phyloP scores from a whole-genome alignment of 805 yeast species.

The Torulaspora microellipsoides region DNA sequence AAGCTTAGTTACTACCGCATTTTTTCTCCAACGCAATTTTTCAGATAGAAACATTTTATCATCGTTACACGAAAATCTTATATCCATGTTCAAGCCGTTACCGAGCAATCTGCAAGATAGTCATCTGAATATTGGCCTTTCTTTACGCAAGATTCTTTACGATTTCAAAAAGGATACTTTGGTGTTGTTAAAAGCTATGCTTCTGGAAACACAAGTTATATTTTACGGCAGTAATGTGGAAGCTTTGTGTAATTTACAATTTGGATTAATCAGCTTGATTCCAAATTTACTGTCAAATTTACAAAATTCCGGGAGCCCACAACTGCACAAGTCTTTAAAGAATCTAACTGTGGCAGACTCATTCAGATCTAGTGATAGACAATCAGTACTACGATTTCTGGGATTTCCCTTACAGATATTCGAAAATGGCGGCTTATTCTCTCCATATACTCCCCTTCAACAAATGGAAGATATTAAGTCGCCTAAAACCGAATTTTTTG shows the following conservation, averaged over 20 bases:
- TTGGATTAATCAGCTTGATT: slow-evolving; percentile 74
- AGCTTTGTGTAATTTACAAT: slow-evolving; percentile 73
- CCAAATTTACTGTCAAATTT: slow-evolving; percentile 74
- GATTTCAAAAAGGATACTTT: slow-evolving; percentile 56
- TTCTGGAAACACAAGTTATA: slow-evolving; percentile 69
- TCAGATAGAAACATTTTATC: slow-evolving; percentile 63
- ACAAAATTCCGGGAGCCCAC: slow-evolving; percentile 76
- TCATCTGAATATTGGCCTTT: slow-evolving; percentile 69
- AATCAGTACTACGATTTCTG: slow-evolving; percentile 69
- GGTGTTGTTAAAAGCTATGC: slow-evolving; percentile 66
- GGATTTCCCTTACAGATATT: slow-evolving; percentile 88
- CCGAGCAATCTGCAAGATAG: slow-evolving; percentile 41
- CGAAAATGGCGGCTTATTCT: slow-evolving; percentile 81
- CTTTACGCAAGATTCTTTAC: slow-evolving; percentile 58
- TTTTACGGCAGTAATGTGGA: slow-evolving; percentile 80
- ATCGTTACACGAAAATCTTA: slow-evolving; percentile 63
- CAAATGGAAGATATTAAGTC: slow-evolving; percentile 71
- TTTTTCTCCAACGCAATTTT: slow-evolving; percentile 76
- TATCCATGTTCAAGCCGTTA: slow-evolving; percentile 38
- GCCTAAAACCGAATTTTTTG: slow-evolving; percentile 54
- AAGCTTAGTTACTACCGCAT: slow-evolving; percentile 82
- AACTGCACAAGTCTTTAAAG: slow-evolving; percentile 49
- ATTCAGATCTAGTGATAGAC: slow-evolving; percentile 71
- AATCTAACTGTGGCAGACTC: slow-evolving; percentile 56
- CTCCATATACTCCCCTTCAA: slow-evolving; percentile 92